Base-by-base conservation (phyloP, 1,284 basidiomycete genomes). In the Ceratobasidium sp. region DNA sequence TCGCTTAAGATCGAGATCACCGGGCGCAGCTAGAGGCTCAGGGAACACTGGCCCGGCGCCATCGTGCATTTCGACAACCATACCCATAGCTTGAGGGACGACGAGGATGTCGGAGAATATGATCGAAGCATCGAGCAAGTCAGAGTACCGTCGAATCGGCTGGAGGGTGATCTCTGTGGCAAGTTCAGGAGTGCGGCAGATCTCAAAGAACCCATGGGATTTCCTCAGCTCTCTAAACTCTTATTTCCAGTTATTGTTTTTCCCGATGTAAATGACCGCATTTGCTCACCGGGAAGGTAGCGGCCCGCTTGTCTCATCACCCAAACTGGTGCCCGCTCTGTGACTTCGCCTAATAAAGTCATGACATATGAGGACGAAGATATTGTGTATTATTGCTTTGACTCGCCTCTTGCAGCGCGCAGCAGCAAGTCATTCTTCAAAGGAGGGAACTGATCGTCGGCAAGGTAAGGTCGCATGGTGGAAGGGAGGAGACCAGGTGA, bases 251-350 rank as follows among this genome's bases (percentile, higher is more conserved):
- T 56, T 22, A 22, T 15, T 32, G 34, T 59, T 5, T 5, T 34
- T 11, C 29, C 32, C 11, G 8, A 29, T 2, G 22, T 29, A 8
- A n/a, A 17, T 15, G 17, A 37, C 11, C 25, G 15, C 65, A 65
- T 22, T 40, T 46, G 84, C 87, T 84, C 81, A 95, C 95, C 96
- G 84, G 96, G 96, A 68, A 98, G 90, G 85, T 98, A 98, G 73
- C 97, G 89, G 61, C 97, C 97, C 25, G 98, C 98, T 84, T 99
- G 97, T 44, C 98, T 90, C 97, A 99, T 99, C 78, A 99, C 94
- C 97, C 97, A 99, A 78, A 98, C 96, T 15, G 97, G 97, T 1
- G 97, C 95, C 76, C 95, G 90, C 82, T 95, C 93, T 0, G 96
- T 97, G 83, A 90, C 87, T 85, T 97, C 91, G 15, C 96, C 95